A percentile compares a stretch with the other conserved stretches of the same genome.
Conservation (phyloP, 2,329 filamentous ascomycete genomes). For the Dactylellina drechsleri region DNA sequence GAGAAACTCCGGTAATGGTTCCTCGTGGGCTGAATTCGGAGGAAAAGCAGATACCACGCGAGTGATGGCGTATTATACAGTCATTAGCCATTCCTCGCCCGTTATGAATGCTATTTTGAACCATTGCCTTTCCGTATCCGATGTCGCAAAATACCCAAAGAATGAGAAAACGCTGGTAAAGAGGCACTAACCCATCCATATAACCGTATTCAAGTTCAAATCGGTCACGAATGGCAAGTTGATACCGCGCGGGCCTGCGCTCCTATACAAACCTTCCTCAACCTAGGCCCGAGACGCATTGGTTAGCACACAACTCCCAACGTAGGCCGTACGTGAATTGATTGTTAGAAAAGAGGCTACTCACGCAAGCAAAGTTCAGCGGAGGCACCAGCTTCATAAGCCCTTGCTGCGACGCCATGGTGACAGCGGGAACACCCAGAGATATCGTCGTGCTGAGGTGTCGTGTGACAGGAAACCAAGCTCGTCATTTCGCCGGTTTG, state of each 20-base stretch:
- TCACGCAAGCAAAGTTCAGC: slow-evolving; percentile 57
- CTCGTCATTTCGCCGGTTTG: slow-evolving; percentile 4
- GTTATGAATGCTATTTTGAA: background rate
- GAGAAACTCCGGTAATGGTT: slow-evolving; percentile 43
- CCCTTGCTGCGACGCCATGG: slow-evolving; percentile 47
- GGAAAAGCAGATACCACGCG: background rate
- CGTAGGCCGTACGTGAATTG: too few relatives aligned
- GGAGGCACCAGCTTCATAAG: slow-evolving; percentile 57
- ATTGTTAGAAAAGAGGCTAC: slow-evolving; percentile 14
- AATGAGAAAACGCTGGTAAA: background rate
- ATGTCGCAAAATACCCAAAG: slow-evolving; percentile 6
- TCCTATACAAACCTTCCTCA: slow-evolving; percentile 57
- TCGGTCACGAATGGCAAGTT: slow-evolving; percentile 49
- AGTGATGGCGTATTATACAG: too few relatives aligned
- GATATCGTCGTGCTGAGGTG: slow-evolving; percentile 25
- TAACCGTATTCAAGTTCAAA: slow-evolving; percentile 44
- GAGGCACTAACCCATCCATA: slow-evolving; percentile 47
- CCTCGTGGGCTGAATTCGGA: slow-evolving; percentile 26
- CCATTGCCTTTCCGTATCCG: background rate
- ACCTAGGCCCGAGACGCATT: slow-evolving; percentile 42
- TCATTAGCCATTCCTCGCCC: background rate
- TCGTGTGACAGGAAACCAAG: slow-evolving; percentile 47
- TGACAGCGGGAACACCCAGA: slow-evolving; percentile 9
- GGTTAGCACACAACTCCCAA: too few relatives aligned
- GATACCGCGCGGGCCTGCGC: slow-evolving; percentile 44